Evolutionary conservation across 2,329 filamentous ascomycete genomes (phyloP).

Genomic region (Talaromyces sp.): DNA sequence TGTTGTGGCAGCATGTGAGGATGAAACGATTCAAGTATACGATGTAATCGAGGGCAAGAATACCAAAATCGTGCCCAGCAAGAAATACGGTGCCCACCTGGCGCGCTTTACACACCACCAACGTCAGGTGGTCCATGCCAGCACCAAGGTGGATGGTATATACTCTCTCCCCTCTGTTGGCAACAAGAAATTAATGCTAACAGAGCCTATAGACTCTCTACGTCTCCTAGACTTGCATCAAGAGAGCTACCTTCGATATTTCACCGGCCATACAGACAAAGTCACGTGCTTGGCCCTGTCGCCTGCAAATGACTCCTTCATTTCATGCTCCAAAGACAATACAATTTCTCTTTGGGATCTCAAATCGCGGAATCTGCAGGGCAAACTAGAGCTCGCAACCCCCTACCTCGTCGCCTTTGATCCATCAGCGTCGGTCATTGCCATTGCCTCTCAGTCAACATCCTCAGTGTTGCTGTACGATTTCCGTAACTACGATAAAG

Average conservation of each 20-base stretch:
- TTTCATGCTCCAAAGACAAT: slow-evolving; percentile 87
- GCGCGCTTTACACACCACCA: slow-evolving; percentile 92
- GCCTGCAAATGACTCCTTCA: slow-evolving; percentile 83
- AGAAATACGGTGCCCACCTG: slow-evolving; percentile 94
- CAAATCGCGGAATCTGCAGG: slow-evolving; percentile 74
- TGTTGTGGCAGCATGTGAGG: slow-evolving; percentile 84
- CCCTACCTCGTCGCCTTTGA: slow-evolving; percentile 88
- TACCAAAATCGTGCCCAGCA: slow-evolving; percentile 84
- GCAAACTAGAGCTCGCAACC: slow-evolving; percentile 74
- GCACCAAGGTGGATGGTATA: slow-evolving; percentile 85
- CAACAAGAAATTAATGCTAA: background rate
- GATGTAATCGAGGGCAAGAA: slow-evolving; percentile 87
- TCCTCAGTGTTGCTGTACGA: slow-evolving; percentile 87
- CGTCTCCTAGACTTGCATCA: slow-evolving; percentile 85
- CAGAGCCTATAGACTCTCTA: slow-evolving; percentile 59
- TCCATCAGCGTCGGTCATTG: slow-evolving; percentile 87
- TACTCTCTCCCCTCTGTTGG: background rate
- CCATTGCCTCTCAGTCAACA: slow-evolving; percentile 77
- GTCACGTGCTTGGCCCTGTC: slow-evolving; percentile 84
- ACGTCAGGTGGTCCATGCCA: slow-evolving; percentile 90
- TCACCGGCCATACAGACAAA: slow-evolving; percentile 79
- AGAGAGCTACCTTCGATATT: slow-evolving; percentile 95
- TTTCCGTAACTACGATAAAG: slow-evolving; percentile 87
- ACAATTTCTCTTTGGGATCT: slow-evolving; percentile 91
- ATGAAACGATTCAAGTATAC: slow-evolving; percentile 94